phyloP scores from a whole-genome alignment of 2,329 filamentous ascomycete genomes.

The Trichophyton mentagrophytes region DNA sequence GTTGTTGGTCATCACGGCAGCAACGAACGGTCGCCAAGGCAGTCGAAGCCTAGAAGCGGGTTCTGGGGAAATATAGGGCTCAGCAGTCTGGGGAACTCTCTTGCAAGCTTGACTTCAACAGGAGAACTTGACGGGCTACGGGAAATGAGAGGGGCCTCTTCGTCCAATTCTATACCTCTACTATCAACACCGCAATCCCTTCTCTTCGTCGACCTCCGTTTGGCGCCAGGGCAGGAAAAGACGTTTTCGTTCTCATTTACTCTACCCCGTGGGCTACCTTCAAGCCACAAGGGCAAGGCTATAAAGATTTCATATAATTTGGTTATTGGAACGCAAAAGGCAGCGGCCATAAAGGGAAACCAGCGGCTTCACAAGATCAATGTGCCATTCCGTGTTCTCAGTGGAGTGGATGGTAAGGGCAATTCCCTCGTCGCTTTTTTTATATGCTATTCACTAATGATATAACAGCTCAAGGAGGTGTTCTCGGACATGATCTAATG shows the following conservation, averaged over 20 bases:
- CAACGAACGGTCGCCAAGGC: conserved; percentile 57
- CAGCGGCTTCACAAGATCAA: conserved; percentile 79
- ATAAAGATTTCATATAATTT: conserved; percentile 90
- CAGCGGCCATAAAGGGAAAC: conserved; percentile 63
- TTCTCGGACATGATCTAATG: conserved; percentile 88
- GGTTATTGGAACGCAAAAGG: conserved; percentile 79
- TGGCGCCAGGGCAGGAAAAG: conserved; percentile 77
- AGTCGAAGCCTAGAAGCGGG: conserved; percentile 55
- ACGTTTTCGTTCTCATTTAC: conserved; percentile 78
- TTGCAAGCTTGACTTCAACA: conserved; percentile 75
- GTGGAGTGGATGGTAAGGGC: conserved; percentile 63
- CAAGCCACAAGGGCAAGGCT: conserved; percentile 77
- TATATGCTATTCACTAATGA: conserved; percentile 3
- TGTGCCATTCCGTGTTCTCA: conserved; percentile 81
- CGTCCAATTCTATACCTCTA: conserved; percentile 74
- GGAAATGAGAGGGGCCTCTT: conserved; percentile 82
- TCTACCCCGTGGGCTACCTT: conserved; percentile 77
- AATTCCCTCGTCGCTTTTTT: background rate
- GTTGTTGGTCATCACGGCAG: conserved; percentile 72
- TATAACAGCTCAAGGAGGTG: conserved; percentile 54
- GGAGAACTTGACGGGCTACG: conserved; percentile 85
- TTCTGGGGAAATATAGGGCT: conserved; percentile 77
- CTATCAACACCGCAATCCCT: conserved; percentile 94
- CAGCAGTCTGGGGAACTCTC: conserved; percentile 73
- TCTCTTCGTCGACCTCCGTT: conserved; percentile 80